Evolutionary conservation across 805 yeast species (phyloP).

Genomic region (Saccharomycopsis sp.): DNA sequence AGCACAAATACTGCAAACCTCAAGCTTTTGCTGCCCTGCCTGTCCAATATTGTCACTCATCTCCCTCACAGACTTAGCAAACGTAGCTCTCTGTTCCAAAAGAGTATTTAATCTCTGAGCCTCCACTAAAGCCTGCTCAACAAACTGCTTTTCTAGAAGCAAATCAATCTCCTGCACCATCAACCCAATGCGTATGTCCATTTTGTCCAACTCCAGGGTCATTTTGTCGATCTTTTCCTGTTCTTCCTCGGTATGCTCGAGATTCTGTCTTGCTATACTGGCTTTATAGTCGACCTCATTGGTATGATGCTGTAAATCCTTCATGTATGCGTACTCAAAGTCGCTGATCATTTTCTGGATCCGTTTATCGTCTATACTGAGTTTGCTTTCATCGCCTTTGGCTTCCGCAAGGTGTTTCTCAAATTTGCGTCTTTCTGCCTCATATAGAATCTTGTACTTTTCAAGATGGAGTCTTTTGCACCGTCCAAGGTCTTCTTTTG

Average conservation of each 20-base stretch:
- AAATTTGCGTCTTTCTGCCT: conserved; percentile 35
- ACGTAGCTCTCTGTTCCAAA: conserved; percentile 41
- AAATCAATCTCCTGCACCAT: conserved; percentile 60
- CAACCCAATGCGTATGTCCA: conserved; percentile 59
- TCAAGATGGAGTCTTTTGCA: conserved; percentile 75
- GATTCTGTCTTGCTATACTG: conserved; percentile 50
- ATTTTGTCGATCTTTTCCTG: conserved; percentile 48
- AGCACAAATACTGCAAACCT: conserved; percentile 86
- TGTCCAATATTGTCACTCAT: conserved; percentile 72
- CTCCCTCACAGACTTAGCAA: conserved; percentile 50
- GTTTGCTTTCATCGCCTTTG: conserved; percentile 61
- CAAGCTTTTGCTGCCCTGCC: conserved; percentile 82
- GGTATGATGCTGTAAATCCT: conserved; percentile 31
- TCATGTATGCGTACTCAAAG: conserved; percentile 43
- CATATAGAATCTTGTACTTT: conserved; percentile 65
- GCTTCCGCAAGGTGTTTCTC: conserved; percentile 37
- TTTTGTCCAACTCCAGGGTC: conserved; percentile 49
- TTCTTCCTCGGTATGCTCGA: conserved; percentile 74
- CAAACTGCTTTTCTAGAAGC: conserved; percentile 39
- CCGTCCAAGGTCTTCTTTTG: conserved; percentile 75
- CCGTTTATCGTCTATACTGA: conserved; percentile 40
- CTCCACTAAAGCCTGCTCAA: conserved; percentile 44
- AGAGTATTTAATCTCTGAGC: conserved; percentile 39
- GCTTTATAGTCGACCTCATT: conserved; percentile 63
- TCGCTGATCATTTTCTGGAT: conserved; percentile 32